phyloP scores from a whole-genome alignment of 805 yeast species.

The Candida sanyiensis region DNA sequence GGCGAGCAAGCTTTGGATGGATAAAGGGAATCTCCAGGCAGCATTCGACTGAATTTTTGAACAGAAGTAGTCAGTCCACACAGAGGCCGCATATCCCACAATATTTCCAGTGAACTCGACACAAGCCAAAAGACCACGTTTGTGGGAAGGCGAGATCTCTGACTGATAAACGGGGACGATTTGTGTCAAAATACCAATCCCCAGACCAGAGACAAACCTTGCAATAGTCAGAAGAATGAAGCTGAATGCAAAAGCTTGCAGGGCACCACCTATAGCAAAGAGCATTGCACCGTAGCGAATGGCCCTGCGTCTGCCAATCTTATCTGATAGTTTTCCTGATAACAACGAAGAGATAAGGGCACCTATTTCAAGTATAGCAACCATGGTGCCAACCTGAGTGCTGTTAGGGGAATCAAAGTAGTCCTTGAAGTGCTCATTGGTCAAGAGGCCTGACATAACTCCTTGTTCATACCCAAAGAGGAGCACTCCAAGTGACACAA shows the following conservation, averaged over 20 bases:
- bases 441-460: constrained; percentile 81
- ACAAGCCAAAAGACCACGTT: constrained; percentile 79
- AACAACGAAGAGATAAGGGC: constrained; percentile 75
- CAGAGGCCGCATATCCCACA: constrained; percentile 72
- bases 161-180: constrained; percentile 86
- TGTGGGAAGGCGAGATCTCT: constrained; percentile 83
- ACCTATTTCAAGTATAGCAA: constrained; percentile 83
- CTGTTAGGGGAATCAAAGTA: constrained; percentile 73
- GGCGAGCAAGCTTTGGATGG: constrained; percentile 73
- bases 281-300: constrained; percentile 74
- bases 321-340: constrained; percentile 74
- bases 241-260: constrained; percentile 58
- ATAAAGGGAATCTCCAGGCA: constrained; percentile 77
- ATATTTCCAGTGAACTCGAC: constrained; percentile 86
- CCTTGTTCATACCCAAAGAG: constrained; percentile 85
- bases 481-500: constrained; percentile 33
- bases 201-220: constrained; percentile 75
- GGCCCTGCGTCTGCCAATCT: constrained; percentile 71
- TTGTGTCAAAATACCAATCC: constrained; percentile 78
- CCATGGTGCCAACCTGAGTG: constrained; percentile 76
- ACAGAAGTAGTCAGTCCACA: constrained; percentile 82
- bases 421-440: constrained; percentile 61
- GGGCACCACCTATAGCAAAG: constrained; percentile 71
- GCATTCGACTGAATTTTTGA: constrained; percentile 54
- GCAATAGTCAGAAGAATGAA: constrained; percentile 62